Evolutionary conservation across 1,284 basidiomycete genomes (phyloP), one percentile per base, ranked within the genome.

Genomic region (Tilletia horrida): DNA sequence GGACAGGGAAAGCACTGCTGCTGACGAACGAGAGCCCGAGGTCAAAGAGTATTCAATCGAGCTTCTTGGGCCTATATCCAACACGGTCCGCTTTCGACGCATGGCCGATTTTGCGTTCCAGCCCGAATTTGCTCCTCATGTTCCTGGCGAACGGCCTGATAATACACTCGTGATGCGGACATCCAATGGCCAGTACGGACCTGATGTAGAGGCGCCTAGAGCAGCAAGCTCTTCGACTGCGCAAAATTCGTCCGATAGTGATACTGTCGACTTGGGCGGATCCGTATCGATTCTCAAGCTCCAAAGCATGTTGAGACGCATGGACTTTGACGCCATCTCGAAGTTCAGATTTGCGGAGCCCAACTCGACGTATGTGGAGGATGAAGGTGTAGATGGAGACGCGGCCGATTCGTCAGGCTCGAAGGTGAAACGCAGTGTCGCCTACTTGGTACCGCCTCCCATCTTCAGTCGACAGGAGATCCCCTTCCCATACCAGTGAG

Each of bases 1-100:
- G 35, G 35, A 11, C 11, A 40, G 35, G 11, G 35, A 40, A 4
- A 11, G 31, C 18, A 16, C 55, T n/a, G 14, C 3, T 11, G 42
- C 43, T 8, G 31, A 67, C 3, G 45, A 50, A 25, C 63, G 68
- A 0, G 72, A 70, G 29, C 69, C 69, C 3, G 70, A 68, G 11
- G 18, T 76, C n/a, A 71, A 85, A 42, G 73, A 85, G 29, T 97
- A 92, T 81, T 90, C 86, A 0, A 86, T 89, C 4, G 88, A 92
- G 71, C 86, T 90, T 0, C 81, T 92, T 0, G 95, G 94, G 0
- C 83, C 89, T 16, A 86, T 91, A 23, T 85, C 88, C 1, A 91
- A 90, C 83, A 92, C 92, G 0, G 89, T 90, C 45, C 86, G 95
- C 50, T 97, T 97, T 83, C 87, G 93, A 1, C 66, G 68, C 52